Conservation (phyloP, 257 asterid species). For the Leptodermis oblonga region DNA sequence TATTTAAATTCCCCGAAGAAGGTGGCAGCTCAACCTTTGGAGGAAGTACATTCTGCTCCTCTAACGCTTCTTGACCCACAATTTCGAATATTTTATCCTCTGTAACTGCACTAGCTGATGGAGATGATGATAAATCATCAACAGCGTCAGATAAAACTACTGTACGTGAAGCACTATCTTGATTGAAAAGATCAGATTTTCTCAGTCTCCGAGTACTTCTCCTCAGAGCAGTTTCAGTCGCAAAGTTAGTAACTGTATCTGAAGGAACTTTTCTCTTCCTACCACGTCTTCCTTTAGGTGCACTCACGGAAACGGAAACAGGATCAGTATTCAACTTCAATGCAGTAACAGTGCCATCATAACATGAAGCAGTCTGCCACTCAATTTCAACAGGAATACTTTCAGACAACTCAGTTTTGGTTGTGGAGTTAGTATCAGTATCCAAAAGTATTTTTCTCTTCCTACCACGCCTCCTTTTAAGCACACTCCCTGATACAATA, state of each 20-base stretch:
- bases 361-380: conserved; percentile 7
- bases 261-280: conserved; percentile 46
- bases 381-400: conserved; percentile 17
- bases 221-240: conserved; percentile 64
- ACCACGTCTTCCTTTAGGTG: conserved; percentile 42
- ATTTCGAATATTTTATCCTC: conserved; percentile 37
- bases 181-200: conserved; percentile 31
- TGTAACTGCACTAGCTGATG: conserved; percentile 53
- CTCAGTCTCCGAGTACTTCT: conserved; percentile 86
- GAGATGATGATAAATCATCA: conserved; percentile 43
- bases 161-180: conserved; percentile 35
- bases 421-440: conserved; percentile 13
- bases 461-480: conserved; percentile 51
- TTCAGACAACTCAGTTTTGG: conserved; percentile 9
- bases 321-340: conserved; percentile 29
- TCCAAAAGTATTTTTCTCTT: conserved; percentile 41
- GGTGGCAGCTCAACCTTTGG: conserved; percentile 73
- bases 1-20: conserved; percentile 55
- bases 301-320: conserved; percentile 31
- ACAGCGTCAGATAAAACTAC: conserved; percentile 28
- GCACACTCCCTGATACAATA: conserved; percentile 28
- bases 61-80: conserved; percentile 27
- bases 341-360: conserved; percentile 15
- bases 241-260: conserved; percentile 24
- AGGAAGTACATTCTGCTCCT: conserved; percentile 33